Conservation (phyloP, 352 stramenopile species). For the Pythium plurisporium region DNA sequence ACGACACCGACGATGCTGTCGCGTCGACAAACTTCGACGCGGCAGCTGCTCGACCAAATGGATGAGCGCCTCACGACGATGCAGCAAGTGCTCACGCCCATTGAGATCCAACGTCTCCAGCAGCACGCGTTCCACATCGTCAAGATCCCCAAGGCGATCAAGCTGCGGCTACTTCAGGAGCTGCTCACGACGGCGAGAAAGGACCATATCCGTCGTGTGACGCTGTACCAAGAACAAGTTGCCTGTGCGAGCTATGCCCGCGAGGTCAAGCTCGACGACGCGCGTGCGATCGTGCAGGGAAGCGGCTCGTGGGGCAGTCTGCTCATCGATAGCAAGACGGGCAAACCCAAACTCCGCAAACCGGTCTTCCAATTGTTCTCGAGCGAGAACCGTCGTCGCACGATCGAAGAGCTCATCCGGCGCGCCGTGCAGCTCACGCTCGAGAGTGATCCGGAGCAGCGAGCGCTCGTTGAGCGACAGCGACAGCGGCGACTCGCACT, state of each 20-base stretch:
- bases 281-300: slow-evolving; percentile 66
- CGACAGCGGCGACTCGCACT: slow-evolving; percentile 25
- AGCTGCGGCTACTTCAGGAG: slow-evolving; percentile 49
- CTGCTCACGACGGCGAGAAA: slow-evolving; percentile 39
- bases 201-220: slow-evolving; percentile 36
- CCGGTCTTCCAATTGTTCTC: slow-evolving; percentile 55
- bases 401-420: slow-evolving; percentile 59
- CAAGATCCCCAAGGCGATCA: slow-evolving; percentile 67
- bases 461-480: slow-evolving; percentile 43
- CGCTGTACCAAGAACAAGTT: slow-evolving; percentile 47
- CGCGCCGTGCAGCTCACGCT: slow-evolving; percentile 63
- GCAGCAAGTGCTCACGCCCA: slow-evolving; percentile 73
- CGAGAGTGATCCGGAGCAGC: slow-evolving; percentile 58
- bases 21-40: slow-evolving; percentile 16
- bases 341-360: slow-evolving; percentile 10
- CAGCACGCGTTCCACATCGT: slow-evolving; percentile 56
- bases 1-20: background rate
- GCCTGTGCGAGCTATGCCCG: slow-evolving; percentile 45
- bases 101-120: slow-evolving; percentile 73
- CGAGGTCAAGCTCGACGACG: slow-evolving; percentile 63
- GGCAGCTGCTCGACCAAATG: slow-evolving; percentile 45
- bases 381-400: slow-evolving; percentile 17
- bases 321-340: slow-evolving; percentile 16
- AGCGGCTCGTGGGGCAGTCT: slow-evolving; percentile 33
- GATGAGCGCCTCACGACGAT: slow-evolving; percentile 59